phyloP scores from a whole-genome alignment of 495 filamentous ascomycete genomes.

The Penicillium coffeae region DNA sequence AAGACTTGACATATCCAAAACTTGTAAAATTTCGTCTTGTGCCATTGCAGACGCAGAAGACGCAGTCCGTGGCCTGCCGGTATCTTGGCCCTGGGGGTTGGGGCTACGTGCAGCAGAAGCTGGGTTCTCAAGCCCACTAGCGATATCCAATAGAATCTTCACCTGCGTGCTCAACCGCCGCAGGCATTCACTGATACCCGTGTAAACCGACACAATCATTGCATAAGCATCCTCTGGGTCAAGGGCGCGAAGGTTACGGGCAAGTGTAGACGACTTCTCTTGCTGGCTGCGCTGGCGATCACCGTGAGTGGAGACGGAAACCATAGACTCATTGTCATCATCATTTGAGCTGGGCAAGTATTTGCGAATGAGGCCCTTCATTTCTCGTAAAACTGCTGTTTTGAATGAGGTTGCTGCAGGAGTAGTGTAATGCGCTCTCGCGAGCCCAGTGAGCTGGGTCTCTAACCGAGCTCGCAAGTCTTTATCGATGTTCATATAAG shows the following conservation, averaged over 20 bases:
- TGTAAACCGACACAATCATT: constrained; percentile 79
- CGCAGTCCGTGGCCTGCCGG: background rate
- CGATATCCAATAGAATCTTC: constrained; percentile 93
- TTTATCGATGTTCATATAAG: constrained; percentile 69
- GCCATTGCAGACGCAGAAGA: constrained; percentile 17
- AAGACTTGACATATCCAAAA: constrained; percentile 90
- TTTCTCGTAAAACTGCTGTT: constrained; percentile 80
- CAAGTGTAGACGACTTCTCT: constrained; percentile 83
- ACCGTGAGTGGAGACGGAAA: constrained; percentile 78
- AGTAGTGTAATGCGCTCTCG: constrained; percentile 70
- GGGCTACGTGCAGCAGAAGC: constrained; percentile 44
- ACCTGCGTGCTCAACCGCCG: constrained; percentile 83
- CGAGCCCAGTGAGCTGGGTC: constrained; percentile 69
- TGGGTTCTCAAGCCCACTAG: constrained; percentile 63
- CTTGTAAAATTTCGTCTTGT: constrained; percentile 79
- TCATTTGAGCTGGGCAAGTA: constrained; percentile 88
- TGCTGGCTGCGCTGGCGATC: constrained; percentile 70
- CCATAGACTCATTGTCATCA: constrained; percentile 86
- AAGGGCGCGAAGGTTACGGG: constrained; percentile 85
- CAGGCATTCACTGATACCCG: constrained; percentile 79
- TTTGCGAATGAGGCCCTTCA: constrained; percentile 78
- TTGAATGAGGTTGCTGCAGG: constrained; percentile 81
- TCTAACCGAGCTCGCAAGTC: constrained; percentile 63
- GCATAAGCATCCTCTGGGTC: constrained; percentile 81
- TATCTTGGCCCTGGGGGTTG: constrained; percentile 28